These are phyloP conservation scores for Escallonia herrerae DNA, from an alignment of 129 eudicot species.

Conservation along the genomic window DNA sequence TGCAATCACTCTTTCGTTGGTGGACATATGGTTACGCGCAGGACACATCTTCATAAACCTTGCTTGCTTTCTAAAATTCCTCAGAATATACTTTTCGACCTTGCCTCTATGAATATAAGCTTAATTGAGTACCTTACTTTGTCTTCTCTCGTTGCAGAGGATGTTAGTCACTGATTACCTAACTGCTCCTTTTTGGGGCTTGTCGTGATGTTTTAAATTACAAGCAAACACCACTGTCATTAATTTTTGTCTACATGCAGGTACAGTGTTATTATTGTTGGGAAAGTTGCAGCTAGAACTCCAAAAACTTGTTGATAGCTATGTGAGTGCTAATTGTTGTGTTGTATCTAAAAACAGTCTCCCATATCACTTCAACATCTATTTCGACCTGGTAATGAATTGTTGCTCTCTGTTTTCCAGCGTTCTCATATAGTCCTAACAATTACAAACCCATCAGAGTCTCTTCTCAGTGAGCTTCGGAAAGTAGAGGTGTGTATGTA, in stretches of 20 bases:
- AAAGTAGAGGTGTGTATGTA: constrained; percentile 79
- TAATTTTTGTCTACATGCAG: constrained; percentile 36
- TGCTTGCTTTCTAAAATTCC: too few species aligned
- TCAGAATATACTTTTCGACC: too few species aligned
- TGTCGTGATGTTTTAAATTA: too few species aligned
- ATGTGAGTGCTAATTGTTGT: constrained; percentile 44
- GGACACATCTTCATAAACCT: too few species aligned
- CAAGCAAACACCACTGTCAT: not conserved
- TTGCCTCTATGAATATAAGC: too few species aligned
- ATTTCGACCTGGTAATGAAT: constrained; percentile 13
- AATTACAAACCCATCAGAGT: constrained; percentile 91
- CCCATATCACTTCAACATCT: not conserved
- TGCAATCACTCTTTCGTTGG: too few species aligned
- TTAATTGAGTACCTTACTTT: too few species aligned
- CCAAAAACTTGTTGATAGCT: constrained; percentile 80
- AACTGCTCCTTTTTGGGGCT: too few species aligned
- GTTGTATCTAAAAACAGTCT: constrained; percentile 1
- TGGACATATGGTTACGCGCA: too few species aligned
- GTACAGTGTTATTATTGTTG: constrained; percentile 54
- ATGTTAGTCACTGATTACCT: too few species aligned
- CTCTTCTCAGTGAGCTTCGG: constrained; percentile 79
- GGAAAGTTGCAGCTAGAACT: constrained; percentile 79
- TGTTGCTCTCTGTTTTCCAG: constrained; percentile 36
- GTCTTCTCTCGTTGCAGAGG: too few species aligned
- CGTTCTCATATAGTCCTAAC: constrained; percentile 72